Base-by-base conservation (phyloP, 129 eudicot genomes). In the Erigeron canadensis region DNA sequence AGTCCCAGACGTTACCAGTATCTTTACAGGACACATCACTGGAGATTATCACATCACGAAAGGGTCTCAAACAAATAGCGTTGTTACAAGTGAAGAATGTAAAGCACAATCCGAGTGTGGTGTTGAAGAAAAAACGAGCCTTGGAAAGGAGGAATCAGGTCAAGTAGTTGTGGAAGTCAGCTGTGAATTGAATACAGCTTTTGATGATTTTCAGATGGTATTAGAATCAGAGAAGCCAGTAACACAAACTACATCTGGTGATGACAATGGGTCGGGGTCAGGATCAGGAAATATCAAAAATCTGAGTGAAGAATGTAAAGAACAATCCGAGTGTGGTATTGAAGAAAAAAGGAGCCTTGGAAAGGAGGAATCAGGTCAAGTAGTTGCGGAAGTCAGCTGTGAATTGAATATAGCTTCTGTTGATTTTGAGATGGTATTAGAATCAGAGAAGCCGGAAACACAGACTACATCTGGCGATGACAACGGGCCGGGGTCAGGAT, bases 271-370 rank as follows among this genome's bases (percentile, higher is more conserved):
- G 10, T 21, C 55, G 2, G 58, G 67, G 22, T 65, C 58, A 64
- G 79, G 47, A 60, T 51, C 63, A 13, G 73, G 64, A 48, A 74
- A 56, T 58, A 69, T 45, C 16, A 72, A 72, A 63, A 67, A 44
- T 28, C 75, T 46, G 19, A 82, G 91, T 58, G 79, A n/a, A n/a
- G n/a, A n/a, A 5, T 8, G 23, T 12, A 68, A 53, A 41, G 53
- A 42, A 16, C 59, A 11, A 45, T 50, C 47, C 37, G 57, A 73
- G 37, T 37, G 63, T 41, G 53, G 48, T 23, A 44, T 73, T 67
- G 79, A 76, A 65, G 80, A 81, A 21, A 46, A 70, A 7, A 46
- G 28, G 19, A 37, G 19, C 16, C 72, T 28, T 68, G 77, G 57
- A 40, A 42, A 23, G 18, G 67, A 68, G 47, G 76, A 79, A 70